Percentiles rank a stretch among this genome's conserved stretches.
phyloP scores from a whole-genome alignment of 345 rosid species.

The Excoecaria cochinchinensis region DNA sequence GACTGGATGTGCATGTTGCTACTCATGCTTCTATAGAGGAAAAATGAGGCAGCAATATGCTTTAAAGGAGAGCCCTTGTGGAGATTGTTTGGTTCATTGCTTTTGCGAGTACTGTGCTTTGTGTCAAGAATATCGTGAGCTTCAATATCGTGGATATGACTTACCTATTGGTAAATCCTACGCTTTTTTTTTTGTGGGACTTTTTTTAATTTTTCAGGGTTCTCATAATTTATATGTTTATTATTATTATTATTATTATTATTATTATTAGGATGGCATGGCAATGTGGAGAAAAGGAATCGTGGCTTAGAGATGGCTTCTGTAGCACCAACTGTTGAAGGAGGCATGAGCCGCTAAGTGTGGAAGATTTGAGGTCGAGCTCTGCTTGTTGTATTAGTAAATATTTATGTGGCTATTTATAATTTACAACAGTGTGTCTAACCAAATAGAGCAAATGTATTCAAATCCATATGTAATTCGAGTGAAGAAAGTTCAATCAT shows the following conservation, averaged over 20 bases:
- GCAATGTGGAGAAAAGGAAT: conserved; percentile 31
- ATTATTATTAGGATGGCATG: conserved; percentile 29
- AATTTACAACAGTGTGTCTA: no score
- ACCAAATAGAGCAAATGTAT: no score
- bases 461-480: no score
- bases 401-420: no score
- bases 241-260: neutral
- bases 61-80: conserved; percentile 24
- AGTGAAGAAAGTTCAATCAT: no score
- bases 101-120: conserved; percentile 32
- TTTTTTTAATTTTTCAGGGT: neutral
- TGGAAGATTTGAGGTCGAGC: neutral
- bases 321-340: conserved; percentile 20
- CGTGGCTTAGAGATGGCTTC: conserved; percentile 28
- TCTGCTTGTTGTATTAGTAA: neutral
- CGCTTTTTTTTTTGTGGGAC: neutral
- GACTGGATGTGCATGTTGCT: conserved; percentile 30
- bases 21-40: conserved; percentile 40
- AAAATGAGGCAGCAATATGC: conserved; percentile 41
- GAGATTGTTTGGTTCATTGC: conserved; percentile 36
- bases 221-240: neutral
- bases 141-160: conserved; percentile 29
- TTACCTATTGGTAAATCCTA: conserved; percentile 17
- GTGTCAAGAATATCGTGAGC: conserved; percentile 37
- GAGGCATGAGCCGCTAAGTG: conserved; percentile 27